phyloP scores from a whole-genome alignment of 805 yeast species.

The Pichia insulana region DNA sequence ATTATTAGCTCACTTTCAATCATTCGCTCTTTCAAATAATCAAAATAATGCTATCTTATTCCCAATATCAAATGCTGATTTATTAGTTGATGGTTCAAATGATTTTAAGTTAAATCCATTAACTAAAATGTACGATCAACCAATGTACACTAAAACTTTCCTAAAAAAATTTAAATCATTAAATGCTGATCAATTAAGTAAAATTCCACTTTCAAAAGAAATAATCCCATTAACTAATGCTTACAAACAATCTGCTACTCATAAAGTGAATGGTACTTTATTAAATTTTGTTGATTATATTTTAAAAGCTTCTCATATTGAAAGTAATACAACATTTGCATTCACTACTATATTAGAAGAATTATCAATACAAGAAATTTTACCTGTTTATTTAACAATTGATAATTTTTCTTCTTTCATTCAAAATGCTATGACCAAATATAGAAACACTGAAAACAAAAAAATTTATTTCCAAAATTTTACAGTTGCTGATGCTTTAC shows the following conservation, averaged over 20 bases:
- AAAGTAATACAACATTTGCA: constrained; percentile 31
- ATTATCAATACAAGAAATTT: constrained; percentile 38
- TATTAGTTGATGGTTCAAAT: constrained; percentile 60
- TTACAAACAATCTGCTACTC: constrained; percentile 11
- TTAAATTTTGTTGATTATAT: constrained; percentile 34
- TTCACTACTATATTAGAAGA: constrained; percentile 50
- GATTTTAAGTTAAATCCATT: constrained; percentile 53
- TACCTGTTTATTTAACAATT: constrained; percentile 59
- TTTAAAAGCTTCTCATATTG: constrained; percentile 13
- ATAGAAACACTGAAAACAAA: constrained; percentile 47
- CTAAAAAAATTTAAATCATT: constrained; percentile 41
- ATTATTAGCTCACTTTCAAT: constrained; percentile 58
- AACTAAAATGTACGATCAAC: constrained; percentile 55
- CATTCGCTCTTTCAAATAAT: constrained; percentile 34
- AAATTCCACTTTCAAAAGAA: constrained; percentile 19
- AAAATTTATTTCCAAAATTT: constrained; percentile 53
- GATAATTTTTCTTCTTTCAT: constrained; percentile 67
- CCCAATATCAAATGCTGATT: constrained; percentile 54
- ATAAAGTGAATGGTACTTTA: constrained; percentile 23
- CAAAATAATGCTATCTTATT: constrained; percentile 35
- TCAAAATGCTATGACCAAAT: constrained; percentile 46
- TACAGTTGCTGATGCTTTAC: constrained; percentile 51
- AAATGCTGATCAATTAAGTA: constrained; percentile 33
- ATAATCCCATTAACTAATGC: constrained; percentile 17
- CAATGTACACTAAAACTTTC: constrained; percentile 61